Base-by-base conservation (phyloP, 1,284 basidiomycete species). In the Moesziomyces aphidis region DNA sequence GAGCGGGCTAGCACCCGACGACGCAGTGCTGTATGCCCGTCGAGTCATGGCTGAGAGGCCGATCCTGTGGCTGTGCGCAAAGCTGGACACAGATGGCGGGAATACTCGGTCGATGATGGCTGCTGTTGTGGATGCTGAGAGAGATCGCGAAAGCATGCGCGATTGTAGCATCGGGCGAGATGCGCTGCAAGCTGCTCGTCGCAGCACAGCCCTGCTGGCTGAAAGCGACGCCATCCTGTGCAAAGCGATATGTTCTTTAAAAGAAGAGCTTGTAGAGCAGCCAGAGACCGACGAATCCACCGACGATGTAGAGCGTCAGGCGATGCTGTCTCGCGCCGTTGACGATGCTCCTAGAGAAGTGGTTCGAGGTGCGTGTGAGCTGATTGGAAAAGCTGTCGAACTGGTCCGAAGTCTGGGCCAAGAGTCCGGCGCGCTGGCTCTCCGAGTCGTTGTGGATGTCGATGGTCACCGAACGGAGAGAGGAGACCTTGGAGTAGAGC, bases 401-500 rank as follows among this genome's bases (percentile, higher is more conserved):
- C 43, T 65, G 67, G 47, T 82, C 78, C 48, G 76, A 77, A 10
- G 73, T 65, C 26, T 61, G 60, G 4, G 73, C 63, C 5, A 70
- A 63, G 11, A 69, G 19, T 6, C 60, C 61, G 2, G 64, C 28
- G 4, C 78, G 69, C 42, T 82, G 78, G 22, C 70, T 73, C 49
- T 82, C 78, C 22, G 80, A 72, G 62, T 82, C 80, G 58, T 74
- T 67, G 63, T 82, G 78, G 50, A 82, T 82, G 57, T 79, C 76
- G 36, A 82, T 61, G 1, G 80, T 82, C 34, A 82, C 73, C n/a
- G 74, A 74, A n/a, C 80, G 69, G 31, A 79, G 55, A 21, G 78
- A 77, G 10, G 71, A 72, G 19, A 79, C 78, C 53, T 82, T 82
- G 45, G 71, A 71, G 63, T 77, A 80, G 46, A 82, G 75, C 11